Percentiles rank a stretch among this genome's conserved stretches.
Evolutionary conservation across 2,329 filamentous ascomycete genomes (phyloP).

Genomic region (Lizonia empirigonia): DNA sequence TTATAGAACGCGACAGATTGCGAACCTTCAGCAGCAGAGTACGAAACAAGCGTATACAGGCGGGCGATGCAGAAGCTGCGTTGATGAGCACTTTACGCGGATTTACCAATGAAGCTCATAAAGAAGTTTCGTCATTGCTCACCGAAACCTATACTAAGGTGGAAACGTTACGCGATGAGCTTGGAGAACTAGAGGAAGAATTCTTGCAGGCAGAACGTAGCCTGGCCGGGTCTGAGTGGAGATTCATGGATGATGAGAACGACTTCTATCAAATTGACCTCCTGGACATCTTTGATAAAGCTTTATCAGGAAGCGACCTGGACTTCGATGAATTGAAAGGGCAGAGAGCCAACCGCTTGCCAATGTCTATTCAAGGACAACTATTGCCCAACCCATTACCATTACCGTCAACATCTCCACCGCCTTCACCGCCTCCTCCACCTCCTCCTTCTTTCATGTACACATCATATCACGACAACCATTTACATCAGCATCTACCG

Average conservation of each 20-base stretch:
- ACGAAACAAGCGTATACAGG: conserved; percentile 10
- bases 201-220: conserved; percentile 21
- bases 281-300: too few species aligned
- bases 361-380: too few species aligned
- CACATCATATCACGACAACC: too few species aligned
- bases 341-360: too few species aligned
- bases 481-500: too few species aligned
- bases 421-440: too few species aligned
- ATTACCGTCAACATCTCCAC: too few species aligned
- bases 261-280: conserved; percentile 29
- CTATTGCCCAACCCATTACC: too few species aligned
- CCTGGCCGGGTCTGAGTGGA: conserved; percentile 27
- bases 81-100: conserved; percentile 20
- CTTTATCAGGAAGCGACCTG: too few species aligned
- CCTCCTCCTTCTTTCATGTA: too few species aligned
- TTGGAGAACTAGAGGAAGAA: conserved; percentile 28
- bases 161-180: conserved; percentile 14
- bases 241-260: conserved; percentile 24
- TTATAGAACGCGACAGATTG: conserved; percentile 3
- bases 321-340: too few species aligned
- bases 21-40: neutral
- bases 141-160: conserved; percentile 15
- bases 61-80: conserved; percentile 15
- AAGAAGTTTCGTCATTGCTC: conserved; percentile 8
- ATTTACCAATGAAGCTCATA: conserved; percentile 9